Evolutionary conservation across 371 early-diverging fungal species (phyloP), one percentile per base, ranked within the genome.

Genomic region (Actinomortierella ambigua): DNA sequence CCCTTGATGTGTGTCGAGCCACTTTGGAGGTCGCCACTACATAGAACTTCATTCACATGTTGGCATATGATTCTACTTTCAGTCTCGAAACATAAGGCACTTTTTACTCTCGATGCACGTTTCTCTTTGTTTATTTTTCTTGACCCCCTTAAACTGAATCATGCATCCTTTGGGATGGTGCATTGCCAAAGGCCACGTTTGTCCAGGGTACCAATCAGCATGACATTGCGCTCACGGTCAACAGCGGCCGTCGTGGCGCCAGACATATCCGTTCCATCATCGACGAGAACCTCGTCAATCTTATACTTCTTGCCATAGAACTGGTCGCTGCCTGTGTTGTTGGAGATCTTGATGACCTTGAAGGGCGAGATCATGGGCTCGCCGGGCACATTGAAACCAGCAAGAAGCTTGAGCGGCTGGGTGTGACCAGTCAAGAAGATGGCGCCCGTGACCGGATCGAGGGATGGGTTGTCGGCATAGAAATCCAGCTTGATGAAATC

Each of bases 381-480:
- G 9, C 41, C 57, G 2, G 39, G 29, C 4, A 14, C 17, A 1
- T 13, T 44, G 17, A 75, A 18, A 5, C 39, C 52, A 4, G 7
- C 5, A 9, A 52, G 18, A 57, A 63, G 43, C 2, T 4, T 65
- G 4, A 62, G 28, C 2, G 65, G 69, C 15, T 73, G 55, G 14
- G 79, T 67, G 46, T 77, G 77, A 4, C 77, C 75, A 0, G 65
- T 52, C 22, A 82, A 53, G 44, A 79, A 66, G 58, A 82, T 34
- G 26, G 65, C 61, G 2, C 78, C 82, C 2, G 82, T 67, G 23
- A 57, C 56, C 2, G 65, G 62, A 15, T 82, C 82, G 2, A 69
- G 77, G 9, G 66, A 69, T 7, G 81, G 65, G 56, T 82, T 82
- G 57, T 82, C 82, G 8, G 65, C 76, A 26, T 69, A 76, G 55